Percentiles rank a stretch among this genome's conserved stretches.
Evolutionary conservation across 75 land plant species (phyloP).

Genomic region (Pinus taeda): DNA sequence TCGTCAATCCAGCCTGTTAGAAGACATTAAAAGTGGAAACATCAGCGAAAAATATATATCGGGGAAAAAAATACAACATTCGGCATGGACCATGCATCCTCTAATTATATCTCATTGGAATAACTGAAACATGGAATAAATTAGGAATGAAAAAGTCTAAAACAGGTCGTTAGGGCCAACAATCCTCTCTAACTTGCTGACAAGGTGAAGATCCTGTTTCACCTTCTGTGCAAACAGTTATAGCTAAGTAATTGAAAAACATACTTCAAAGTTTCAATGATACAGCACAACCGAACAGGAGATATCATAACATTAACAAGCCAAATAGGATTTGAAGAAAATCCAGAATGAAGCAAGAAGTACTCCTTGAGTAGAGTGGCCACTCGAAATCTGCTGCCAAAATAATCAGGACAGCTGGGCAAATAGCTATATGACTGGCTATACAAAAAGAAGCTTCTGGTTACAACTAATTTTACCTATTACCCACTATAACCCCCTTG

Average conservation of each 20-base stretch:
- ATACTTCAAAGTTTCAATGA: background rate
- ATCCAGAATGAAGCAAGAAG: background rate
- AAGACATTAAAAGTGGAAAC: background rate
- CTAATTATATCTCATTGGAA: no score
- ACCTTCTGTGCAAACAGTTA: background rate
- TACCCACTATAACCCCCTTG: background rate
- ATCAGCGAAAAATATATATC: background rate
- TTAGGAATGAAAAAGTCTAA: background rate
- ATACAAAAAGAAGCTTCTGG: background rate
- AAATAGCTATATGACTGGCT: background rate
- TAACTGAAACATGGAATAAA: background rate
- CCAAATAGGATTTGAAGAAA: background rate
- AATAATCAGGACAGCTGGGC: background rate
- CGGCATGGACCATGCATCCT: background rate
- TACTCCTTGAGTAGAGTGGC: no score
- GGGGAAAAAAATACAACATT: background rate
- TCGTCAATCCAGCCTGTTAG: background rate
- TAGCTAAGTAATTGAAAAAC: background rate
- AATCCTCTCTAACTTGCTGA: background rate
- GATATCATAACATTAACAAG: background rate
- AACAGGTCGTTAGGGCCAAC: background rate
- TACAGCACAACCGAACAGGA: background rate
- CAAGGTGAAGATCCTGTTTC: background rate
- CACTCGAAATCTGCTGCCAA: background rate
- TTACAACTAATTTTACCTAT: background rate